These are phyloP conservation scores for Daucus carota DNA, from an alignment of 129 eudicot species.

Conservation along the genomic window DH1_v3.0 NC_030389.2:37591501-37592000, in stretches of 20 bases:
- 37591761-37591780: slow-evolving; percentile 81
- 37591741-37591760: slow-evolving; percentile 42
- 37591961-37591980: slow-evolving; percentile 58
- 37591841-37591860: slow-evolving; percentile 64
- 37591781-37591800: slow-evolving; percentile 84
- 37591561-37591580: slow-evolving; percentile 62
- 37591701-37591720: slow-evolving; percentile 7
- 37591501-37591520: background rate
- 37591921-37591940: slow-evolving; percentile 36
- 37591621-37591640: slow-evolving; percentile 88
- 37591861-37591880: slow-evolving; percentile 36
- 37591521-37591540: background rate
- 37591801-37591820: slow-evolving; percentile 55
- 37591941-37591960: slow-evolving; percentile 61
- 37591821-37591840: slow-evolving; percentile 49
- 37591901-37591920: slow-evolving; percentile 42
- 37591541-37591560: background rate
- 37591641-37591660: slow-evolving; percentile 81
- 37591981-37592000: slow-evolving; percentile 54
- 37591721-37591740: slow-evolving; percentile 6
- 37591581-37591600: slow-evolving; percentile 63
- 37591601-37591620: slow-evolving; percentile 77
- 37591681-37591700: slow-evolving; percentile 20
- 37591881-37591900: slow-evolving; percentile 43
- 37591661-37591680: slow-evolving; percentile 70